Base-by-base conservation (phyloP, 441 rosid species). In the Isatis lusitanica region DNA sequence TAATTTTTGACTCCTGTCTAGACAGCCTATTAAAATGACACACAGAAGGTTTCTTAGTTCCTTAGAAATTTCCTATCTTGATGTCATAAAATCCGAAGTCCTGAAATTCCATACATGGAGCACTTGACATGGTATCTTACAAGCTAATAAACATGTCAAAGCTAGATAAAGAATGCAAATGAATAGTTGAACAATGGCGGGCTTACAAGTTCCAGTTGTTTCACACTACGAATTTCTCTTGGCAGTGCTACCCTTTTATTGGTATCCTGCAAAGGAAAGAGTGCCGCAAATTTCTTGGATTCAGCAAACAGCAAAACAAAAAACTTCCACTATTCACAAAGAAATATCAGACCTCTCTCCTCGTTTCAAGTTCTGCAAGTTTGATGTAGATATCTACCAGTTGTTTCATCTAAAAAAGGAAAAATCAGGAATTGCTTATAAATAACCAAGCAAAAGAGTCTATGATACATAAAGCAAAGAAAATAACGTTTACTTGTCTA, bases 321-420 rank as follows among this genome's bases (percentile, higher is more conserved):
- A n/a, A 53, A 36, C 48, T 53, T 63, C 36, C 60, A 30, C 42
- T 62, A 77, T 75, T 48, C 31, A 63, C 38, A 70, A 24, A 77
- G 40, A 40, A 74, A 36, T 48, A 59, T 51, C 86, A 36, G 71
- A 95, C 99, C 99, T 95, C 98, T 88, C 92, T 95, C 81, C 86
- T 88, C 66, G 96, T 93, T 81, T 95, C 99, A 70, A 93, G 90
- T 78, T 95, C 98, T 43, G 99, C 99, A 77, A 95, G 95, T 83
- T 88, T 95, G 80, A 95, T 93, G 74, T 95, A 95, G 70, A 93
- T 83, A 74, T 95, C 99, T 75, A 93, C 99, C 93, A 95, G 86
- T 80, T 91, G 97, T 82, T 84, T 90, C 97, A 92, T 95, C 98
- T 95, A 70, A 71, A 53, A 74, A 56, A n/a, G 4, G 18, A 58